Base-by-base conservation (phyloP, 495 filamentous ascomycete genomes). In the Aspergillus nidulans region DNA sequence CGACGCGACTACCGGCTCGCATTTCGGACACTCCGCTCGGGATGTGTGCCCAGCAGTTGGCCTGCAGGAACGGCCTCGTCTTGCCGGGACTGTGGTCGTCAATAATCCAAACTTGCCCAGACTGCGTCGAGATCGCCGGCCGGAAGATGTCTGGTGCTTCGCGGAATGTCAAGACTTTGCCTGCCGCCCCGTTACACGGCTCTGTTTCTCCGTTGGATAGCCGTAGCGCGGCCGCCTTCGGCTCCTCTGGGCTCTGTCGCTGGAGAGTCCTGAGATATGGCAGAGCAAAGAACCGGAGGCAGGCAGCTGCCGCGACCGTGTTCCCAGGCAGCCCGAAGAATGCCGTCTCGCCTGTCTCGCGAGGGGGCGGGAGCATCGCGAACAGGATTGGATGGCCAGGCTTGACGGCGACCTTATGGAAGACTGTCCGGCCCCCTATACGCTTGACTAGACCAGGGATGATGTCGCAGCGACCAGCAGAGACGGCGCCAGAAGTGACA, bases 21-120 rank as follows among this genome's bases (percentile, higher is more conserved):
- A 61, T 8, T 26, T 34, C 32, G 5, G 32, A 21, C 6, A 39
- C 38, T n/a, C 42, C 54, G 13, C 44, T 18, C 6, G 50, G 50
- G 32, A 61, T 51, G 34, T 61, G 59, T 43, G 51, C 49, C 59
- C 59, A 61, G 38, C 59, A 61, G 36, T 58, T 54, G 5, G 59
- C 49, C 1, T 20, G 34, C 18, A 61, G 55, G 32, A 61, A 61
- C 7, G 55, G 59, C 26, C 54, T 54, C 18, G 53, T 57, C 51
- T 58, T 61, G 19, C 49, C 50, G 3, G 59, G 47, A 25, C 59
- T 58, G 19, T 57, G 51, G 28, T 61, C 58, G 25, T 48, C 45
- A 6, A 48, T 48, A 4, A 48, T 48, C 28, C 19, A 28, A 4
- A 48, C 45, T 32, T 53, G 41, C n/a, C 15, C 39, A 46, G 39